phyloP scores from a whole-genome alignment of 805 yeast genomes.

The Wickerhamomyces chaumierensis region DNA sequence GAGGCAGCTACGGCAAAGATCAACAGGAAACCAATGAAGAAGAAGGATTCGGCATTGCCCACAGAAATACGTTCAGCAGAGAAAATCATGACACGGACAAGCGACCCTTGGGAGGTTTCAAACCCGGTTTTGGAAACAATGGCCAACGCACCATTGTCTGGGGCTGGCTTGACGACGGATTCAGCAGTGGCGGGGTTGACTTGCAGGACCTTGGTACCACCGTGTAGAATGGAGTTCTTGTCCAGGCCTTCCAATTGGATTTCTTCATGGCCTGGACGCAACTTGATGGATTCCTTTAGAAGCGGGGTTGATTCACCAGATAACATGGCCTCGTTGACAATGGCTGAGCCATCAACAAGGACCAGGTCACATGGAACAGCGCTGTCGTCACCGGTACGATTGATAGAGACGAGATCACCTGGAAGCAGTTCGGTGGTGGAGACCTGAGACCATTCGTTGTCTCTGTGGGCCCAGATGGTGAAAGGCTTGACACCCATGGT shows the following conservation, averaged over 20 bases:
- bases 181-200: conserved; percentile 55
- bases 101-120: conserved; percentile 94
- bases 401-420: conserved; percentile 79
- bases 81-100: conserved; percentile 95
- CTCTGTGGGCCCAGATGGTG: conserved; percentile 60
- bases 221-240: conserved; percentile 79
- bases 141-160: conserved; percentile 89
- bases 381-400: conserved; percentile 81
- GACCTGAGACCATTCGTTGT: conserved; percentile 54
- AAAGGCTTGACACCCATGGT: conserved; percentile 96
- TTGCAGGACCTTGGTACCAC: conserved; percentile 94
- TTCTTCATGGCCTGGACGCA: conserved; percentile 62
- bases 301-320: conserved; percentile 98
- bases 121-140: conserved; percentile 91
- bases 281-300: conserved; percentile 79
- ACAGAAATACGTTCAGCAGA: conserved; percentile 94
- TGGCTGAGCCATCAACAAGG: conserved; percentile 80
- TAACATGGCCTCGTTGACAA: conserved; percentile 97
- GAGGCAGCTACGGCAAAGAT: conserved; percentile 91
- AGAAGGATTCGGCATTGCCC: conserved; percentile 88
- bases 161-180: conserved; percentile 38
- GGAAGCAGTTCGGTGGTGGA: conserved; percentile 75
- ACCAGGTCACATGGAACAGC: conserved; percentile 93
- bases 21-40: conserved; percentile 81
- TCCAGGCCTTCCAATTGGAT: conserved; percentile 76